Base-by-base conservation (phyloP, 2,329 filamentous ascomycete genomes). In the Aspergillus floridensis region DNA sequence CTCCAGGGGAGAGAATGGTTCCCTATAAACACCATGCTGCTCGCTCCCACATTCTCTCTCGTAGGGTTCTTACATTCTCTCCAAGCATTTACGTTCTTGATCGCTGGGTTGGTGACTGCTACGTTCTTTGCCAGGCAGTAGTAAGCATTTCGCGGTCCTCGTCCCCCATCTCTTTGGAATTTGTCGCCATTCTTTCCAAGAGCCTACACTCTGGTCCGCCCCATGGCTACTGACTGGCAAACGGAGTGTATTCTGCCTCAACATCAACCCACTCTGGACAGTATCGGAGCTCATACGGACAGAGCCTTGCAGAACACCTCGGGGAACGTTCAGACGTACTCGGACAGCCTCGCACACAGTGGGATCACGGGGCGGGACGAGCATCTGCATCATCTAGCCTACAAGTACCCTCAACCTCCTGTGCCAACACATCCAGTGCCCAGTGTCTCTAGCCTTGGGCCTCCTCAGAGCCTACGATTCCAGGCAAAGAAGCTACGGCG, bases 1-100 rank as follows among this genome's bases (percentile, higher is more conserved):
- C 63, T 62, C 60, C 53, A 65, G 66, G 68, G 26, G 64, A 67
- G 64, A 65, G 65, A 68, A 71, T 72, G 62, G 66, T 68, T 65
- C 53, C 70, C 68, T 75, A 76, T 77, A 77, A 76, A 77, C 74
- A 75, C 67, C 71, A 71, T 74, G 70, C 63, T 70, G 68, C 66
- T 73, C 74, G 74, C 74, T 74, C 73, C 68, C 71, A 75, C 74
- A 77, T 77, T 76, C 74, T 77, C 74, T 75, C 74, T 74, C 70
- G 65, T 68, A 74, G 71, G 26, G 66, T 70, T 70, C 74, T 73
- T 72, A 76, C 74, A 77, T 77, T 76, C 74, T 76, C 74, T 73
- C 72, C 68, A 65, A 67, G 65, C 67, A 66, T 71, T 65, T 71
- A 67, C 74, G 73, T 75, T 74, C 72, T 75, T 73, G 66, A 70